These are phyloP conservation scores for Paraurostyla sp. DNA, from an alignment of 73 alveolate species.

Conservation along the genomic window DNA sequence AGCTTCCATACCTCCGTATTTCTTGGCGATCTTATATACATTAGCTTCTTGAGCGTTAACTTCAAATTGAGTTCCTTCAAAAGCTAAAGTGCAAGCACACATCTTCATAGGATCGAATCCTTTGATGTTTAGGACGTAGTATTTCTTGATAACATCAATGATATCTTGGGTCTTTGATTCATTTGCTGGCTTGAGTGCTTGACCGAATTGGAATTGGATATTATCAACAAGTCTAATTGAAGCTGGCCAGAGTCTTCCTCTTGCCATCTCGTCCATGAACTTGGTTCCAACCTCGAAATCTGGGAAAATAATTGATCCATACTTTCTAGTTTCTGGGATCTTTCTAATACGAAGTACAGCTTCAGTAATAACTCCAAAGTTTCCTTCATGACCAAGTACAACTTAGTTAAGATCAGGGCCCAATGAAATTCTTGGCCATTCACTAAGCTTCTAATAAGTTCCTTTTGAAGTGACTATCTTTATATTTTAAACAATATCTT, in stretches of 20 bases:
- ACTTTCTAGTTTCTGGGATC: constrained; percentile 82
- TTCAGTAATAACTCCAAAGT: constrained; percentile 89
- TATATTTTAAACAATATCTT: constrained; percentile 86
- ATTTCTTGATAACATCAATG: constrained; percentile 84
- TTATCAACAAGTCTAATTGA: constrained; percentile 92
- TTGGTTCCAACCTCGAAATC: constrained; percentile 88
- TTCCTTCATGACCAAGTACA: constrained; percentile 90
- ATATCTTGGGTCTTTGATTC: constrained; percentile 70
- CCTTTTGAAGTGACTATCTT: constrained; percentile 91
- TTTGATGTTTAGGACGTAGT: constrained; percentile 80
- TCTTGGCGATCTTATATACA: constrained; percentile 74
- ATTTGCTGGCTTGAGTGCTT: constrained; percentile 85
- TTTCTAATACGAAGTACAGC: constrained; percentile 83
- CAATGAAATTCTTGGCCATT: constrained; percentile 89
- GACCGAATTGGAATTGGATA: constrained; percentile 85
- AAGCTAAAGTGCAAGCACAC: constrained; percentile 88
- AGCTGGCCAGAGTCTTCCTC: constrained; percentile 86
- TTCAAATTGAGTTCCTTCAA: constrained; percentile 84
- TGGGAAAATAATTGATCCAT: constrained; percentile 89
- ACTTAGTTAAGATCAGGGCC: constrained; percentile 91
- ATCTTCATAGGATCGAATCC: constrained; percentile 87
- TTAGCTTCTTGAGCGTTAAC: constrained; percentile 75
- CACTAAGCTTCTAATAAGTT: constrained; percentile 71
- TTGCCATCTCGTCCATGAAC: constrained; percentile 88
- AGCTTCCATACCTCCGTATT: constrained; percentile 87